Conservation (phyloP, 2,329 filamentous ascomycete genomes). For the Pseudogymnoascus sp. region DNA sequence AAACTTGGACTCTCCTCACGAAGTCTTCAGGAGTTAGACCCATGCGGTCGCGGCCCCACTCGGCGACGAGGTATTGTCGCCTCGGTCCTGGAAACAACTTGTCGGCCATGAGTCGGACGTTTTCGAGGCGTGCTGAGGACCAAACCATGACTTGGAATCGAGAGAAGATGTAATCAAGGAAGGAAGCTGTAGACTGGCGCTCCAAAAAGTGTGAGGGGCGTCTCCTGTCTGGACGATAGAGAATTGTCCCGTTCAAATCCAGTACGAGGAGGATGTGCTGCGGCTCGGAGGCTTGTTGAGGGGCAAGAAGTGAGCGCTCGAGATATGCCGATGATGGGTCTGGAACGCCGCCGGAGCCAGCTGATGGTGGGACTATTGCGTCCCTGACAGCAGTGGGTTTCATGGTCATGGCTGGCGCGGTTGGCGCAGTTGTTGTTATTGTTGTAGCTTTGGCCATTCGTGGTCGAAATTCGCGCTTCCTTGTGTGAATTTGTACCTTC, state of each 20-base stretch:
- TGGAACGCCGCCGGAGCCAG: slow-evolving; percentile 36
- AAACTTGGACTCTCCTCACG: slow-evolving; percentile 66
- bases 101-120: slow-evolving; percentile 60
- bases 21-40: slow-evolving; percentile 59
- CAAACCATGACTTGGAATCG: slow-evolving; percentile 79
- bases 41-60: slow-evolving; percentile 74
- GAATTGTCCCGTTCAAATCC: slow-evolving; percentile 87
- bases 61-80: slow-evolving; percentile 49
- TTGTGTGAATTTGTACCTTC: neutral
- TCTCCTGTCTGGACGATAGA: slow-evolving; percentile 55
- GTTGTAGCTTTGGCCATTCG: neutral
- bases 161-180: slow-evolving; percentile 65
- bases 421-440: neutral
- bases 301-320: slow-evolving; percentile 38
- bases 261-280: slow-evolving; percentile 71
- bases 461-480: neutral
- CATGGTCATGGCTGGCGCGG: neutral
- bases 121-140: slow-evolving; percentile 73
- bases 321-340: slow-evolving; percentile 54
- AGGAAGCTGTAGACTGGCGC: slow-evolving; percentile 59
- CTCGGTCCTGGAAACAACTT: slow-evolving; percentile 52
- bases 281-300: slow-evolving; percentile 36
- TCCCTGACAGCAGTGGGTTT: neutral
- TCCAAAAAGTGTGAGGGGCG: slow-evolving; percentile 47
- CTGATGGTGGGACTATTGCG: neutral